phyloP scores from a whole-genome alignment of 805 yeast genomes.

The Saccharomycopsis olivae region DNA sequence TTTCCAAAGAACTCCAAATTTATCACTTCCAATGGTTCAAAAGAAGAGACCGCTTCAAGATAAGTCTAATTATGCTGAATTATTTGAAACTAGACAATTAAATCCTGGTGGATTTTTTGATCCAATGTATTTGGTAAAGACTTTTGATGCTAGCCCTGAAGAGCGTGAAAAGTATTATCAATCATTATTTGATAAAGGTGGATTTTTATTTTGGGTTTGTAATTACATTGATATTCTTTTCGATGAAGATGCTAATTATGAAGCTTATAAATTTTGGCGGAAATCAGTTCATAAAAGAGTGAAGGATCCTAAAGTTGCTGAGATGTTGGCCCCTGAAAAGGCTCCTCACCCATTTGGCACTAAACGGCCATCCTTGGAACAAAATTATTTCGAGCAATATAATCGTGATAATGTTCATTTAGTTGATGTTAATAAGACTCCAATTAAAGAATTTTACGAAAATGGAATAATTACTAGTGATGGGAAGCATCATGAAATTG shows the following conservation, averaged over 20 bases:
- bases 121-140: slow-evolving; percentile 5
- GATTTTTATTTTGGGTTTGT: slow-evolving; percentile 24
- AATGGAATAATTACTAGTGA: slow-evolving; percentile 16
- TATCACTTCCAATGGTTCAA: slow-evolving; percentile 20
- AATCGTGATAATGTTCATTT: slow-evolving; percentile 18
- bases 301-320: slow-evolving; percentile 17
- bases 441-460: slow-evolving; percentile 18
- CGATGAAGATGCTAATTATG: slow-evolving; percentile 16
- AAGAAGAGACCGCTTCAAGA: background rate
- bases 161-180: slow-evolving; percentile 19
- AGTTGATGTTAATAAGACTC: slow-evolving; percentile 20
- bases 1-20: slow-evolving; percentile 21
- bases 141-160: slow-evolving; percentile 19
- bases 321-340: slow-evolving; percentile 17
- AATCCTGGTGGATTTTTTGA: slow-evolving; percentile 20
- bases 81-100: slow-evolving; percentile 16
- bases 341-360: slow-evolving; percentile 20
- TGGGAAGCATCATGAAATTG: slow-evolving; percentile 16
- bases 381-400: slow-evolving; percentile 18
- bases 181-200: slow-evolving; percentile 21
- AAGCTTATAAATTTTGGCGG: slow-evolving; percentile 19
- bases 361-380: slow-evolving; percentile 20
- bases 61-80: slow-evolving; percentile 4
- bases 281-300: slow-evolving; percentile 14
- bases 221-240: slow-evolving; percentile 17